phyloP scores from a whole-genome alignment of 2,329 filamentous ascomycete species.

The Colletotrichum incanum region DNA sequence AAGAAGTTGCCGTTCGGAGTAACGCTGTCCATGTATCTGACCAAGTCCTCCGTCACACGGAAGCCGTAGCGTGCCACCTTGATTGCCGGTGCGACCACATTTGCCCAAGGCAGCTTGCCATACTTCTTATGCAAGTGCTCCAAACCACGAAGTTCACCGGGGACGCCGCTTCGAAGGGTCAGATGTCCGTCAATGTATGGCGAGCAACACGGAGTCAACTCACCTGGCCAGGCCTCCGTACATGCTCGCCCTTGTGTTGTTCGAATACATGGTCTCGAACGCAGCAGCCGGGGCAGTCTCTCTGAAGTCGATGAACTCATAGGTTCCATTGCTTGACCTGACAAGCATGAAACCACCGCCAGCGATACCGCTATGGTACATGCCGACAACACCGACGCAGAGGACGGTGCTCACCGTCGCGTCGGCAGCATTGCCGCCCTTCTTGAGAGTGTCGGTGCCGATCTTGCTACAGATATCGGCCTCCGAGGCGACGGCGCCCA shows the following conservation, averaged over 20 bases:
- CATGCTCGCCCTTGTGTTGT: conserved; percentile 75
- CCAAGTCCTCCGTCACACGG: conserved; percentile 78
- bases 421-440: conserved; percentile 78
- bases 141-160: conserved; percentile 80
- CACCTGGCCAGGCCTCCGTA: conserved; percentile 81
- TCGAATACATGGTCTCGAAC: conserved; percentile 85
- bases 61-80: conserved; percentile 82
- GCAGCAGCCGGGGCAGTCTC: conserved; percentile 87
- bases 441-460: conserved; percentile 69
- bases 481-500: conserved; percentile 75
- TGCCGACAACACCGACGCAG: conserved; percentile 75
- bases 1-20: conserved; percentile 72
- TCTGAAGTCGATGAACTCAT: conserved; percentile 88
- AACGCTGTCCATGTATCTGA: conserved; percentile 75
- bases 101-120: conserved; percentile 75
- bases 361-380: conserved; percentile 80
- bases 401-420: conserved; percentile 76
- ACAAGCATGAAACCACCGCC: conserved; percentile 87
- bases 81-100: conserved; percentile 79
- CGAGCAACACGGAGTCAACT: conserved; percentile 57
- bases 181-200: conserved; percentile 18
- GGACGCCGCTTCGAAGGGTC: conserved; percentile 67
- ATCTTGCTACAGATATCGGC: conserved; percentile 72
- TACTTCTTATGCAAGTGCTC: conserved; percentile 81
- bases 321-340: conserved; percentile 74